Evolutionary conservation across 1,284 basidiomycete species (phyloP), one percentile per base, ranked within the genome.

Genomic region (Cryptococcus hybrid): DNA sequence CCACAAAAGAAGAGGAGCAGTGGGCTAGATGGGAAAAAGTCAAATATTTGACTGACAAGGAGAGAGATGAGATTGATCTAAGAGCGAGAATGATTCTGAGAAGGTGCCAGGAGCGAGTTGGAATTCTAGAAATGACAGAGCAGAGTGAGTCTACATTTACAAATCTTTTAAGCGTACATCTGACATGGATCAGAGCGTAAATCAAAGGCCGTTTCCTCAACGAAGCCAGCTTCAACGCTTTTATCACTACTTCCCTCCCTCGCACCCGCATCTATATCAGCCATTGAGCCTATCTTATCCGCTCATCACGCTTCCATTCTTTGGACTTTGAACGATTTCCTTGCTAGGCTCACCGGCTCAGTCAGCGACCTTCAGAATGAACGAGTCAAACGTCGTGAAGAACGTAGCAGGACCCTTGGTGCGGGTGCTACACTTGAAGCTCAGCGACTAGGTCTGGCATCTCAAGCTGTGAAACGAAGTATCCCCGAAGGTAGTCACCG

Each of bases 11-110:
- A 15, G 59, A 59, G 36, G 60, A 65, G 18, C 63, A 61, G 47
- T 62, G 71, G 57, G 55, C 54, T 63, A 69, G 44, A 63, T 79
- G 68, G 71, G 62, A 79, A 37, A 74, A 72, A 30, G 72, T 74
- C n/a, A 79, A 78, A 48, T 77, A 75, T 49, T 69, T 84, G 7
- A 80, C 66, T 3, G 83, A 84, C 54, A 70, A 76, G 15, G 82
- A 84, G 62, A 70, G 82, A 51, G 83, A 84, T 63, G 82, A 84
- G 73, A 81, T 84, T 55, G 83, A 84, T 70, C 76, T 81, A 54
- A 77, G 81, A 60, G 79, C 80, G 36, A 81, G 81, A 61, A 77
- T 83, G 61, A 79, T 82, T 5, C 62, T 84, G 48, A 77, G 82
- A 62, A 71, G 77, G 60, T 82, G 80, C 57, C 75, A 81, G 5